These are phyloP conservation scores for Serendipita vermifera DNA, from an alignment of 768 basidiomycete species.

Conservation along the genomic window DNA sequence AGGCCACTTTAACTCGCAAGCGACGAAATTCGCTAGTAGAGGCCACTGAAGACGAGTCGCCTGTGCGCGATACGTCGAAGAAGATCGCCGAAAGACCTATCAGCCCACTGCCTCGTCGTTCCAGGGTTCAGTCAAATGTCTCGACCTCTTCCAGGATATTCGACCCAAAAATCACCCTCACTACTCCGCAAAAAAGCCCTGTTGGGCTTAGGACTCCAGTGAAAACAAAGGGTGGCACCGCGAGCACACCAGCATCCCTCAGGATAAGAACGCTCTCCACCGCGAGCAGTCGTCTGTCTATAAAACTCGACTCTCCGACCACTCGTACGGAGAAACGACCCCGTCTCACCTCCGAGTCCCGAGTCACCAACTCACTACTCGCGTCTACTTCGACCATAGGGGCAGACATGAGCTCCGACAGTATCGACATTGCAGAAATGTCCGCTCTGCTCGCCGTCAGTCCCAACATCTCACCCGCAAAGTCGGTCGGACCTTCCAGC, in stretches of 20 bases:
- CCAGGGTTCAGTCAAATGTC: neutral
- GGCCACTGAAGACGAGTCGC: neutral
- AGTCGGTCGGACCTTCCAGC: neutral
- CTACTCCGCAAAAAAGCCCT: neutral
- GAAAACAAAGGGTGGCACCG: neutral
- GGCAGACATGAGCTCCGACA: neutral
- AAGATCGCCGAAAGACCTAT: slow-evolving; percentile 3
- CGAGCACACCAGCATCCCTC: neutral
- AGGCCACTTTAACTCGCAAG: neutral
- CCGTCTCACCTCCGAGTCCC: neutral
- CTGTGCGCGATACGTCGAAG: neutral
- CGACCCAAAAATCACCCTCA: slow-evolving; percentile 2
- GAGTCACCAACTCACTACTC: neutral
- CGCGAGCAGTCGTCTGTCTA: neutral
- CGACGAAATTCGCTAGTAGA: neutral
- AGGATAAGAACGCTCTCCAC: neutral
- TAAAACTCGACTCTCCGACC: neutral
- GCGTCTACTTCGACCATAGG: neutral
- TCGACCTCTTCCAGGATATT: neutral
- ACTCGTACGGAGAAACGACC: slow-evolving; percentile 1
- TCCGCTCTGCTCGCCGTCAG: neutral
- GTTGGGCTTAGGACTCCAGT: neutral
- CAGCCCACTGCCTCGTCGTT: neutral
- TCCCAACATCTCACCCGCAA: neutral
- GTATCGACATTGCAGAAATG: neutral